Base-by-base conservation (phyloP, 257 asterid genomes). In the Nicotiana sylvestris region DNA sequence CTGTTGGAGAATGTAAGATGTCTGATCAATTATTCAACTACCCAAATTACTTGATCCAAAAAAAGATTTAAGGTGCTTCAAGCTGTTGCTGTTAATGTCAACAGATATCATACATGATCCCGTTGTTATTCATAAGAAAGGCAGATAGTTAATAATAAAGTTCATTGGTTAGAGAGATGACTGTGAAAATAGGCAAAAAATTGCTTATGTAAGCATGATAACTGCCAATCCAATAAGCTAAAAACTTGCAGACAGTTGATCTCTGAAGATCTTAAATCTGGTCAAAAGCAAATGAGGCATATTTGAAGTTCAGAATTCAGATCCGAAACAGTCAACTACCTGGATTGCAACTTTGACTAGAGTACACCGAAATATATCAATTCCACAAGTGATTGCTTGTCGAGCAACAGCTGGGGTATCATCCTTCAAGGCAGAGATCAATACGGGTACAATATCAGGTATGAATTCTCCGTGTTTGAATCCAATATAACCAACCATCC, bases 391-490 rank as follows among this genome's bases (percentile, higher is more conserved):
- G 83, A 96, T 93, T 82, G 97, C 97, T 88, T 96, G 99, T 39
- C 98, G 92, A 88, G 95, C 97, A 87, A 93, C 99, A 81, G 99
- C 95, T 4, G 98, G 98, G 67, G 90, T 89, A 62, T 90, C 98
- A 69, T 96, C 99, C 76, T 88, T 90, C 90, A 94, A 81, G 84
- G 88, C 90, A 81, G 90, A 88, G 39, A 92, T 86, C 78, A 96
- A 86, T 58, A 88, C 92, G 35, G 98, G 99, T 67, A 96, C 85
- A 18, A 94, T 91, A 85, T 93, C 97, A 82, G 98, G 97, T 81
- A 96, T 85, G 87, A 92, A 87, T 86, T 94, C 93, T 77, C 85
- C 81, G 88, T 90, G 90, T 88, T 90, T 91, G 91, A 92, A 84
- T 77, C 98, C 99, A 89, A 96, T 87, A 83, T 88, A 92, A 77